Evolutionary conservation across 2,329 filamentous ascomycete species (phyloP).

Genomic region (Paecilomyces formosus): DNA sequence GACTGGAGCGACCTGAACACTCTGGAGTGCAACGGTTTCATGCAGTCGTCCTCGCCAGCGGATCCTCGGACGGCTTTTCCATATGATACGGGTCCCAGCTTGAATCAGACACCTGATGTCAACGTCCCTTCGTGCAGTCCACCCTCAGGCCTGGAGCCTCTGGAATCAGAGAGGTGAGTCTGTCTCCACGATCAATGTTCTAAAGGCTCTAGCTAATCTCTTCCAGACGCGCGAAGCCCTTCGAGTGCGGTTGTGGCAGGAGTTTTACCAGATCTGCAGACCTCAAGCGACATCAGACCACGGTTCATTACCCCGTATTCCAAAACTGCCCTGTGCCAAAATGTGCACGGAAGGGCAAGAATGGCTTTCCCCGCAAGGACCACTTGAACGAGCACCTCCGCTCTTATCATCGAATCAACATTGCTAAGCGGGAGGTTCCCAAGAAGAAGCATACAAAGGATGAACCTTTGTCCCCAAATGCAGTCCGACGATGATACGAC

Average conservation of each 20-base stretch:
- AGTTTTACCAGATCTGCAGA: slow-evolving; percentile 42
- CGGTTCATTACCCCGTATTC: slow-evolving; percentile 37
- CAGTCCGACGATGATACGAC: neutral
- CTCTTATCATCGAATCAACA: slow-evolving; percentile 46
- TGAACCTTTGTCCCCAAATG: neutral
- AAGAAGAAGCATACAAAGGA: slow-evolving; percentile 14
- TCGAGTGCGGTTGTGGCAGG: slow-evolving; percentile 28
- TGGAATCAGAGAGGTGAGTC: neutral
- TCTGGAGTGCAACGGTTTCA: neutral
- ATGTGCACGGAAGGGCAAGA: slow-evolving; percentile 39
- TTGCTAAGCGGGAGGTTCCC: slow-evolving; percentile 31
- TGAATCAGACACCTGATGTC: neutral
- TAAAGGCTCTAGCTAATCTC: neutral
- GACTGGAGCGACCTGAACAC: neutral
- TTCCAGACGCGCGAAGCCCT: slow-evolving; percentile 21
- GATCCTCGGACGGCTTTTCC: neutral
- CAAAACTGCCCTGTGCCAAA: slow-evolving; percentile 37
- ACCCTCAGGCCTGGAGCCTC: neutral
- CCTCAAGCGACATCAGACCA: slow-evolving; percentile 42
- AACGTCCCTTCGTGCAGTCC: neutral
- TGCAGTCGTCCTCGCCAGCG: neutral
- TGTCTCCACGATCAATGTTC: neutral
- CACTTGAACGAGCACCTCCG: slow-evolving; percentile 52
- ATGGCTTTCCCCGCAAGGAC: slow-evolving; percentile 50
- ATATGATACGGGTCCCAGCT: neutral